Evolutionary conservation across 176 grass and related monocot species (phyloP).

Genomic region (Triticum aestivum): IWGSC_CS_RefSeq_v2.1 NC_057809.1:559330173-559330672

Average conservation of each 20-base stretch:
- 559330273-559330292: background rate
- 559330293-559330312: background rate
- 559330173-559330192: conserved; percentile 57
- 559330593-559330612: background rate
- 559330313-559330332: background rate
- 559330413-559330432: background rate
- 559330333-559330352: background rate
- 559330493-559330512: background rate
- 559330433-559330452: background rate
- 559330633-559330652: background rate
- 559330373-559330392: conserved; percentile 11
- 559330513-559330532: background rate
- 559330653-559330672: background rate
- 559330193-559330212: conserved; percentile 26
- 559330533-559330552: conserved; percentile 18
- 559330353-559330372: background rate
- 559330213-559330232: background rate
- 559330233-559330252: background rate
- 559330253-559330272: conserved; percentile 7
- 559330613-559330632: background rate
- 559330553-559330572: background rate
- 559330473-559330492: background rate
- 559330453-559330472: background rate
- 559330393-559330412: background rate
- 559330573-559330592: background rate